These are phyloP conservation scores for Pyracantha coccinea DNA, from an alignment of 331 rosid genomes.

Conservation along the genomic window DNA sequence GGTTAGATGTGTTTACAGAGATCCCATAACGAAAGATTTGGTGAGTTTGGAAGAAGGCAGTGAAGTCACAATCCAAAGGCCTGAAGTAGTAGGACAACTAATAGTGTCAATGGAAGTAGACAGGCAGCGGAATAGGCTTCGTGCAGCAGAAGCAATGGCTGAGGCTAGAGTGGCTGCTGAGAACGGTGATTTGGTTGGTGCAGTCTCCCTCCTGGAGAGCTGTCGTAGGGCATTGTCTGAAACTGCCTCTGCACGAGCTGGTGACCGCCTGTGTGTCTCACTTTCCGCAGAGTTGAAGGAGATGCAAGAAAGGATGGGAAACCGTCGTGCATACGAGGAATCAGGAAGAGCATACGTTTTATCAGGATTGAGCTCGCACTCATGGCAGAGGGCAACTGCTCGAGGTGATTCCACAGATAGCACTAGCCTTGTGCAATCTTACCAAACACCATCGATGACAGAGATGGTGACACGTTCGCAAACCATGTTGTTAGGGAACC, in stretches of 20 bases:
- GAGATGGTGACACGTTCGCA: constrained; percentile 89
- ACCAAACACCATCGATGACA: constrained; percentile 80
- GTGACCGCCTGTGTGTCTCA: constrained; percentile 51
- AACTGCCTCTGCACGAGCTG: constrained; percentile 52
- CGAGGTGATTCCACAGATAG: constrained; percentile 80
- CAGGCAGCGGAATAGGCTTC: constrained; percentile 65
- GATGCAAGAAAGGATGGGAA: constrained; percentile 91
- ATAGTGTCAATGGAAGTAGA: constrained; percentile 73
- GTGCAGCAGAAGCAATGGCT: constrained; percentile 74
- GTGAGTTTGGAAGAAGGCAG: constrained; percentile 34
- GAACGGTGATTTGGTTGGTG: constrained; percentile 51
- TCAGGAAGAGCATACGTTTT: constrained; percentile 88
- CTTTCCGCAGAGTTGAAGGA: constrained; percentile 76
- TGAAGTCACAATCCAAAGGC: constrained; percentile 70
- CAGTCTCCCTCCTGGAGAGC: constrained; percentile 55
- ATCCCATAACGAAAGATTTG: constrained; percentile 66
- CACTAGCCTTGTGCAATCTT: constrained; percentile 57
- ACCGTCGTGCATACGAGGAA: constrained; percentile 57
- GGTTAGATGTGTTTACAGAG: constrained; percentile 50
- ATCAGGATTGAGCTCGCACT: constrained; percentile 92
- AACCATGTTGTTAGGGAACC: constrained; percentile 48
- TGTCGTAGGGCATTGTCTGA: constrained; percentile 46
- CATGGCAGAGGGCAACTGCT: constrained; percentile 92
- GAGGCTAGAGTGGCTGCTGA: constrained; percentile 76
- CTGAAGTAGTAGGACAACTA: constrained; percentile 33